Base-by-base conservation (phyloP, 331 rosid genomes). In the Spiraea crenata region DNA sequence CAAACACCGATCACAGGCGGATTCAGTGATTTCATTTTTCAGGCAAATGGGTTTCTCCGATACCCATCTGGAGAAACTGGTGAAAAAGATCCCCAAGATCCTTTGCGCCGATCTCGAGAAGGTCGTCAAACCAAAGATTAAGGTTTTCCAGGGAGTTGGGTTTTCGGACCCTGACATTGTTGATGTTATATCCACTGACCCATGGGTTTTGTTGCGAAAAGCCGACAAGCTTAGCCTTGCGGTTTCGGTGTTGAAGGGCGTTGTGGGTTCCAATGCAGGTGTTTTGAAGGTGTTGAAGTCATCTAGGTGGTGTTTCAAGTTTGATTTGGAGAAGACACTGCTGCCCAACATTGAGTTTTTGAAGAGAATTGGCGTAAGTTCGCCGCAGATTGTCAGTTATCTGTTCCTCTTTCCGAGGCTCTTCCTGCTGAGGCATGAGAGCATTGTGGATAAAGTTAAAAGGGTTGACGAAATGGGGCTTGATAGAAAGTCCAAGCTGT, bases 121-220 rank as follows among this genome's bases (percentile, higher is more conserved):
- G 5, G 38, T 71, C 47, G 35, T 81, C 57, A 61, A 56, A 72
- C 85, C 77, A 62, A 81, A 84, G 46, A 71, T 84, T 63, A 72
- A 81, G 52, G 3, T 75, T 55, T 84, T 84, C 35, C 83, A 63
- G n/a, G 81, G 75, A 49, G 39, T 38, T 58, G 81, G 88, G 34
- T 67, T 80, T 35, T 37, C 69, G 13, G 35, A 79, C 2, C 1
- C 5, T 9, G 85, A 78, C 49, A 72, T 77, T 65, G 79, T 81
- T 0, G 75, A 77, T 16, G 40, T 80, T 40, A 20, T 84, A 40
- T 58, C 69, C 9, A 3, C 50, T 49, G 79, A 74, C 46, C 85
- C 83, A 1, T 84, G 83, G 79, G 64, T 77, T 61, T 51, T 81
- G 5, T 3, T 3, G 38, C 7, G 50, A 5, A 81, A 72, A 13